Evolutionary conservation across 2,329 filamentous ascomycete genomes (phyloP).

Genomic region (Ceratocystis lukuohia): DNA sequence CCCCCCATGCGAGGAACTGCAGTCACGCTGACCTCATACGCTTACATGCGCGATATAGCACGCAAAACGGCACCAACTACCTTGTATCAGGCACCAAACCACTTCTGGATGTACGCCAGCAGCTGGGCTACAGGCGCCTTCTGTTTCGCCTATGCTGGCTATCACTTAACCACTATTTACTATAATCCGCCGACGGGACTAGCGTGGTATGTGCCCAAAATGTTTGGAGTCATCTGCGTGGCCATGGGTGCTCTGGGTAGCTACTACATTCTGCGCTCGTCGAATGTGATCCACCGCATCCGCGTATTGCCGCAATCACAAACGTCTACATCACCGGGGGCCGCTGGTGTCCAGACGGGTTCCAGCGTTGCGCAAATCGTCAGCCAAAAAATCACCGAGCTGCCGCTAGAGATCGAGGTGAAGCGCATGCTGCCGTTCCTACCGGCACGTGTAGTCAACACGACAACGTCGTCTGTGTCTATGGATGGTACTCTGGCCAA

Average conservation of each 20-base stretch:
- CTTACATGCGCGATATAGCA: slow-evolving; percentile 43
- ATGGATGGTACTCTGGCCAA: slow-evolving; percentile 29
- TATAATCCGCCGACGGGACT: slow-evolving; percentile 38
- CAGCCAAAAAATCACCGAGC: slow-evolving; percentile 22
- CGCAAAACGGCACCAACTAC: slow-evolving; percentile 41
- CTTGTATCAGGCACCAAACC: slow-evolving; percentile 52
- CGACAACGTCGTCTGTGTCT: slow-evolving; percentile 26
- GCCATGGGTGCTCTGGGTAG: slow-evolving; percentile 47
- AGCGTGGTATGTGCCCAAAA: slow-evolving; percentile 41
- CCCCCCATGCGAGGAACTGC: slow-evolving; percentile 19
- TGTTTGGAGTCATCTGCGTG: slow-evolving; percentile 45
- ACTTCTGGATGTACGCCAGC: slow-evolving; percentile 47
- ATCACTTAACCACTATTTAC: slow-evolving; percentile 39
- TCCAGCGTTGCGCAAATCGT: slow-evolving; percentile 19
- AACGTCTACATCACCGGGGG: slow-evolving; percentile 19
- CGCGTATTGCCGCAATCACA: slow-evolving; percentile 35
- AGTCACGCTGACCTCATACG: slow-evolving; percentile 25
- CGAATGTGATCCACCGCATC: slow-evolving; percentile 44
- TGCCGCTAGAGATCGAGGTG: slow-evolving; percentile 41
- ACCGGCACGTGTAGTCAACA: slow-evolving; percentile 31
- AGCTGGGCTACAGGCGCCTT: slow-evolving; percentile 44
- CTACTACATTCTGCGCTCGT: slow-evolving; percentile 44
- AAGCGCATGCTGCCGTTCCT: slow-evolving; percentile 39
- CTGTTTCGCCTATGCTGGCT: slow-evolving; percentile 38
- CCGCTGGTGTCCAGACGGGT: slow-evolving; percentile 6